Base-by-base conservation (phyloP, 1,284 basidiomycete genomes). In the Pseudozyma tsukubaensis region DNA sequence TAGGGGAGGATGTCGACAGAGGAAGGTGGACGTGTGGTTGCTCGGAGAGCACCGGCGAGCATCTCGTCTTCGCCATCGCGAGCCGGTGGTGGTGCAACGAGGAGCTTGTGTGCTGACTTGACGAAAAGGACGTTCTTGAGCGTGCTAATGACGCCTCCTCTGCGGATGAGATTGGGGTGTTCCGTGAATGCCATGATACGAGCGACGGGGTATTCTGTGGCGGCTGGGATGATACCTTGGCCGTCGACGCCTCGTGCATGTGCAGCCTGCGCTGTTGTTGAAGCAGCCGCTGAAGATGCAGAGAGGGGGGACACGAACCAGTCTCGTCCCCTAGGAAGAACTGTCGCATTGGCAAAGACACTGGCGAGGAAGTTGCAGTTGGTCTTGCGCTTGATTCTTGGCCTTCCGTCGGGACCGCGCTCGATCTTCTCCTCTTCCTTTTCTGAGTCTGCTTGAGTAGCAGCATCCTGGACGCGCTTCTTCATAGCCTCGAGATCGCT, bases 351-450 rank as follows among this genome's bases (percentile, higher is more conserved):
- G 51, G 83, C 83, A 72, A 84, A 84, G 40, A 84, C 83, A 57
- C 81, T 83, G 8, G 83, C 81, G 13, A 84, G 59, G 47, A 84
- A 84, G 68, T 84, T 79, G 76, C 83, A 84, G 56, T 80, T 82
- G 55, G 78, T 77, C 67, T 80, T 81, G 51, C 83, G 76, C 66
- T 73, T 70, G 49, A 83, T 74, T n/a, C 70, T 37, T 11, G 76
- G 78, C 21, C 76, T 66, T 11, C 76, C 80, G 13, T 82, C 58
- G 0, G 67, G 64, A 18, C 71, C 76, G 13, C 61, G 56, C 37
- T 76, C 81, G n/a, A 74, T 53, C 45, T 77, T 75, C 47, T 60
- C 57, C 48, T 66, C 42, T 32, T 73, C 55, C 29, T 64, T 61
- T 29, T 63, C 65, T 12, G 53, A 50, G 50, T 71, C 50, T 7